These are phyloP conservation scores for Mortierella sp. DNA, from an alignment of 371 early-diverging fungal genomes.

Conservation along the genomic window DNA sequence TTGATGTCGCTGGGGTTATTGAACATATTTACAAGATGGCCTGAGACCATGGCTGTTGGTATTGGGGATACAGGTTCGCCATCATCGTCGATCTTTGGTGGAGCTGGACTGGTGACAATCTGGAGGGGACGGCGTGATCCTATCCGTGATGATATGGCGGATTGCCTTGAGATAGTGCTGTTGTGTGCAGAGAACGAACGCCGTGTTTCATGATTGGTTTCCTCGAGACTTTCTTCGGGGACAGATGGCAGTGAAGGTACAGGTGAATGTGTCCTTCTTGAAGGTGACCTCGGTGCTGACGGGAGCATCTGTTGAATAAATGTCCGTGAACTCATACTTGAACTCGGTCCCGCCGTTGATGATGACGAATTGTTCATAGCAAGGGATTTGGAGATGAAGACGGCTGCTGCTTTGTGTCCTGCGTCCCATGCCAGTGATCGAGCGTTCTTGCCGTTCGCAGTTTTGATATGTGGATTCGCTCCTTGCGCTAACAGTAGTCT, in stretches of 20 bases:
- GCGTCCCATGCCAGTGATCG: conserved; percentile 53
- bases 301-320: conserved; percentile 31
- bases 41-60: conserved; percentile 13
- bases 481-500: conserved; percentile 48
- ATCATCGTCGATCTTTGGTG: neutral
- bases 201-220: conserved; percentile 17
- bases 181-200: conserved; percentile 34
- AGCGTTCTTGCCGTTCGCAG: conserved; percentile 55
- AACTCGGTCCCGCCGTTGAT: conserved; percentile 19
- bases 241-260: conserved; percentile 40
- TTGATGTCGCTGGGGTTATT: neutral
- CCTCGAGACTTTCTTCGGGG: conserved; percentile 32
- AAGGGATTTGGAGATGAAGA: conserved; percentile 41
- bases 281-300: conserved; percentile 29
- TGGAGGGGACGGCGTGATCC: conserved; percentile 21
- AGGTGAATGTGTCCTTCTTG: conserved; percentile 42
- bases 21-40: conserved; percentile 13
- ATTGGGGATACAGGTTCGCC: conserved; percentile 17
- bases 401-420: conserved; percentile 44
- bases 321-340: conserved; percentile 20
- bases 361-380: conserved; percentile 8
- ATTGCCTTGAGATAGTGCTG: conserved; percentile 41
- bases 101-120: conserved; percentile 2
- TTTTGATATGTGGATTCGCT: conserved; percentile 48
- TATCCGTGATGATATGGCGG: conserved; percentile 18